Percentiles rank a stretch among this genome's conserved stretches.
These are phyloP conservation scores for Chytridiales sp. DNA, from an alignment of 371 early-diverging fungal genomes.

Conservation along the genomic window DNA sequence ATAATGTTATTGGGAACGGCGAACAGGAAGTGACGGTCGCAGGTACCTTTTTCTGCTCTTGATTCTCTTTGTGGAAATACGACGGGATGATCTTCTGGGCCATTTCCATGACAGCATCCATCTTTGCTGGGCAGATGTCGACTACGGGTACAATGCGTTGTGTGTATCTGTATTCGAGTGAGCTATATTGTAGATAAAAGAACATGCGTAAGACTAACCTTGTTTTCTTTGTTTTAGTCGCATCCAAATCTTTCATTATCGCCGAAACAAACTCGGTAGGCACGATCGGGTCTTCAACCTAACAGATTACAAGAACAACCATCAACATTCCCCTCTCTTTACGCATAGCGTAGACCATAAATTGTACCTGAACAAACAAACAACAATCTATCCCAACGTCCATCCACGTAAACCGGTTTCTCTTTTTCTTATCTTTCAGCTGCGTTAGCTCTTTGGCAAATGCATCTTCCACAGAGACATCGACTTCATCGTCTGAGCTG, in stretches of 20 bases:
- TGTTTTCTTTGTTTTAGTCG: conserved; percentile 58
- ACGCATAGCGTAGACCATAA: background rate
- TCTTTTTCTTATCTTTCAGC: conserved; percentile 50
- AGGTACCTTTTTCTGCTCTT: conserved; percentile 28
- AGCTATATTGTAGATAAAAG: background rate
- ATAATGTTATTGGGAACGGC: background rate
- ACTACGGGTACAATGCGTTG: conserved; percentile 65
- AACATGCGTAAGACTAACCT: conserved; percentile 32
- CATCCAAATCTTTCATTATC: conserved; percentile 60
- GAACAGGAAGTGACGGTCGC: background rate
- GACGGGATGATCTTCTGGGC: conserved; percentile 56
- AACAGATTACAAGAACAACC: background rate
- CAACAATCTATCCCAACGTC: conserved; percentile 63
- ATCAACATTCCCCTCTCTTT: background rate
- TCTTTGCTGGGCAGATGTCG: conserved; percentile 59
- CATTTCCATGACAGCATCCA: conserved; percentile 57
- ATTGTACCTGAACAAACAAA: conserved; percentile 31
- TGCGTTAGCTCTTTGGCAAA: conserved; percentile 66
- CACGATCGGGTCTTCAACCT: conserved; percentile 43
- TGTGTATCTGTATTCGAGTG: conserved; percentile 41
- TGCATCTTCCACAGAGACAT: conserved; percentile 61
- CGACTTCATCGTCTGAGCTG: conserved; percentile 43
- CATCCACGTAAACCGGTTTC: conserved; percentile 53
- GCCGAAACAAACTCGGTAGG: conserved; percentile 61
- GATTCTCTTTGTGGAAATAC: conserved; percentile 52